Percentiles rank a stretch among this genome's conserved stretches.
phyloP scores from a whole-genome alignment of 345 rosid genomes.

The Theobroma cacao region DNA sequence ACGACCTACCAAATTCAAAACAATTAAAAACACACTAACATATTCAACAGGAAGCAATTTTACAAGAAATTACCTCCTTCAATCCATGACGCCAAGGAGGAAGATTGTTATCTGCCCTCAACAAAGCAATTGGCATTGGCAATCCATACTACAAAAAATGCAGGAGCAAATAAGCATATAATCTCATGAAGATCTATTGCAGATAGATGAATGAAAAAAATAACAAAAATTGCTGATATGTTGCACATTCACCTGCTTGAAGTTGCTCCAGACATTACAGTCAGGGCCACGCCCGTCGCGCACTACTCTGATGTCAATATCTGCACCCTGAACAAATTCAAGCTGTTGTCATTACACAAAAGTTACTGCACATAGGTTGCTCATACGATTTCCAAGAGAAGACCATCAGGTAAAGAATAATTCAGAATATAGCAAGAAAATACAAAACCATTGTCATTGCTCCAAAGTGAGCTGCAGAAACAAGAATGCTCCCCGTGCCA shows the following conservation, averaged over 20 bases:
- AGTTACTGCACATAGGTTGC: background rate
- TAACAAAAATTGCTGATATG: background rate
- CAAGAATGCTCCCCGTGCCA: conserved; percentile 95
- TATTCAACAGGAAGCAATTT: background rate
- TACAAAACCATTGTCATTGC: conserved; percentile 44
- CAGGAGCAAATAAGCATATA: conserved; percentile 13
- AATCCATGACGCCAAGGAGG: conserved; percentile 94
- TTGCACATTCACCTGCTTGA: conserved; percentile 70
- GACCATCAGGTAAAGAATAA: background rate
- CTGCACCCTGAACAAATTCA: conserved; percentile 73
- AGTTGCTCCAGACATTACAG: conserved; percentile 97
- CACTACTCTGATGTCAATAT: conserved; percentile 90
- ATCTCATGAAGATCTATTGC: conserved; percentile 1
- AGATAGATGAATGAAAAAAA: background rate
- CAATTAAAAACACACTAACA: background rate
- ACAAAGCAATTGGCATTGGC: conserved; percentile 72
- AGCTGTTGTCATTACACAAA: conserved; percentile 15
- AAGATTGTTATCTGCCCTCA: conserved; percentile 89
- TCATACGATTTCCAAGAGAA: background rate
- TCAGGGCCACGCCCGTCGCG: conserved; percentile 99
- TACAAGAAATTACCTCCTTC: conserved; percentile 57
- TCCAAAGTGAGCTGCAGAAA: conserved; percentile 90
- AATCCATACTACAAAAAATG: conserved; percentile 72
- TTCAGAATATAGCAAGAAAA: background rate
- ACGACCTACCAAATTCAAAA: background rate